These are phyloP conservation scores for Elsinoe necatrix DNA, from an alignment of 2,329 filamentous ascomycete genomes.

Conservation along the genomic window DNA sequence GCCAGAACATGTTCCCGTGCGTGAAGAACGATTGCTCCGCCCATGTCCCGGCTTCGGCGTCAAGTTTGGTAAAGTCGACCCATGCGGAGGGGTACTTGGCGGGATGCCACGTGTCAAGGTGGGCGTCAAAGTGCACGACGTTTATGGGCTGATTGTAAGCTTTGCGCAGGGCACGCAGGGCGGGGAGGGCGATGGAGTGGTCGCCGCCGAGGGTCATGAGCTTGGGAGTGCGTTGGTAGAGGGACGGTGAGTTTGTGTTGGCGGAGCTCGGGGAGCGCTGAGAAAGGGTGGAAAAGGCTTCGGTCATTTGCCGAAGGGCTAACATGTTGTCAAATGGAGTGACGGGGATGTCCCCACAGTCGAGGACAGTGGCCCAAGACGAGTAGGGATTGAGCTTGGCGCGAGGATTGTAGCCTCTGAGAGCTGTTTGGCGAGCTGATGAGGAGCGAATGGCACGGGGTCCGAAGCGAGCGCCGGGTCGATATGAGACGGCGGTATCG, in stretches of 20 bases:
- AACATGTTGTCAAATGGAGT: constrained; percentile 79
- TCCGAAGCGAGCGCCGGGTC: constrained; percentile 59
- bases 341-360: constrained; percentile 86
- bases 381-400: constrained; percentile 76
- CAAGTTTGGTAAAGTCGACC: constrained; percentile 38
- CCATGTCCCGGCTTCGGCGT: not conserved
- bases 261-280: constrained; percentile 32
- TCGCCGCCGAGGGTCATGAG: constrained; percentile 43
- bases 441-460: constrained; percentile 80
- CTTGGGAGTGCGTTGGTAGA: constrained; percentile 39
- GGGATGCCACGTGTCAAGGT: constrained; percentile 81
- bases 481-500: constrained; percentile 42
- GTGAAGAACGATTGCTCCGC: constrained; percentile 67
- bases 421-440: constrained; percentile 66
- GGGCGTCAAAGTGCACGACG: constrained; percentile 48
- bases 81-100: constrained; percentile 71
- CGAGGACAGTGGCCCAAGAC: constrained; percentile 68
- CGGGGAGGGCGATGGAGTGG: constrained; percentile 43
- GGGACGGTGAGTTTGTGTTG: constrained; percentile 31
- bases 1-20: constrained; percentile 88
- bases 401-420: constrained; percentile 70
- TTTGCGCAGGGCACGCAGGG: constrained; percentile 41
- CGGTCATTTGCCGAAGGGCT: constrained; percentile 74
- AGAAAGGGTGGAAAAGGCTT: constrained; percentile 64
- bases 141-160: constrained; percentile 38